phyloP scores from a whole-genome alignment of 2,329 filamentous ascomycete genomes.

The Neopestalotiopsis sp. region DNA sequence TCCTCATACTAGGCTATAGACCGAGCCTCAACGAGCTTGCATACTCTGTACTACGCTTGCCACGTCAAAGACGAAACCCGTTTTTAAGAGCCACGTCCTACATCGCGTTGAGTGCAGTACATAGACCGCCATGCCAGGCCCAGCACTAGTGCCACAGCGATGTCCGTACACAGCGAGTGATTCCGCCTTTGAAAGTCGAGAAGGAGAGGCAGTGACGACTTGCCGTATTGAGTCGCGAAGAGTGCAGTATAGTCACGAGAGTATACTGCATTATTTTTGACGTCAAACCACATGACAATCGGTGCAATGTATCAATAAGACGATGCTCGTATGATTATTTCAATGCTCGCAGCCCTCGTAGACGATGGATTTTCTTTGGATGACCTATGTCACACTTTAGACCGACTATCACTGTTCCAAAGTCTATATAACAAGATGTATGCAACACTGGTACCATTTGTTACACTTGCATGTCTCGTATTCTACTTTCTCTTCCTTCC shows the following conservation, averaged over 20 bases:
- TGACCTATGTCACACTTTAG: no score
- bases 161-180: not conserved
- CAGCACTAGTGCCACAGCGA: not conserved
- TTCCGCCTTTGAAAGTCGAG: not conserved
- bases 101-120: not conserved
- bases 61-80: no score
- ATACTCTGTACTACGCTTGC: no score
- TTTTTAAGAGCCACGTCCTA: not conserved
- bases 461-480: not conserved
- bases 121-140: not conserved
- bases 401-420: not conserved
- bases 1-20: no score
- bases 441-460: not conserved
- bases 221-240: not conserved
- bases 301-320: not conserved
- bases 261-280: not conserved
- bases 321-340: not conserved
- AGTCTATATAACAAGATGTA: not conserved
- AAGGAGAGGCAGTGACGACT: not conserved
- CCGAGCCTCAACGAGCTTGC: no score
- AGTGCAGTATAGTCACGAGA: not conserved
- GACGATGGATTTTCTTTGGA: not conserved
- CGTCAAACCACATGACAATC: not conserved
- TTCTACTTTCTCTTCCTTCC: not conserved
- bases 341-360: not conserved